Conservation (phyloP, 192 early-diverging fungal genomes). For the Haplosporangium gracile region DNA sequence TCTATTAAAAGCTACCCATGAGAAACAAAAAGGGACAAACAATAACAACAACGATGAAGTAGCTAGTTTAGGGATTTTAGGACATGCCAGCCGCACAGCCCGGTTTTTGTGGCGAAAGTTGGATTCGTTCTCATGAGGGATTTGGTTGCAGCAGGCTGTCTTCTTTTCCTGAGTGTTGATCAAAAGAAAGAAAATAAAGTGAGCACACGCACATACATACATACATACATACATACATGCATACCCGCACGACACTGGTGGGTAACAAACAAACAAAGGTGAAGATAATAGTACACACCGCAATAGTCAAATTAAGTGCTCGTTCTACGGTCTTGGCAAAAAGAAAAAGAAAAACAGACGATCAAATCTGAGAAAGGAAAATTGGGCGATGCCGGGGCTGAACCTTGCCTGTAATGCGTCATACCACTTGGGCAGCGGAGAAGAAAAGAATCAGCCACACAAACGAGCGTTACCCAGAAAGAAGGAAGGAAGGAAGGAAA, state of each 20-base stretch:
- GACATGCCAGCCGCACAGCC: not conserved
- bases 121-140: not conserved
- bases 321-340: not conserved
- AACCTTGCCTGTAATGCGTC: too few relatives aligned
- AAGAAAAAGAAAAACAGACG: not conserved
- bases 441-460: not conserved
- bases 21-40: not conserved
- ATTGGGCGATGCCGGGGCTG: too few relatives aligned
- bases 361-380: too few relatives aligned
- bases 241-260: too few relatives aligned
- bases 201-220: too few relatives aligned
- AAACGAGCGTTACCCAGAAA: not conserved
- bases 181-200: too few relatives aligned
- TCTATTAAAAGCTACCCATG: conserved; percentile 6
- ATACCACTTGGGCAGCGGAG: too few relatives aligned
- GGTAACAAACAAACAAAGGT: too few relatives aligned
- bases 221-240: too few relatives aligned
- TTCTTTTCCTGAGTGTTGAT: too few relatives aligned
- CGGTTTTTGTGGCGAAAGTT: not conserved
- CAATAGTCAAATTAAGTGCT: not conserved
- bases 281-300: too few relatives aligned
- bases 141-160: too few relatives aligned
- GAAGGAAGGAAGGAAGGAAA: not conserved
- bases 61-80: not conserved
- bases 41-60: not conserved